Evolutionary conservation across 352 stramenopile species (phyloP), one percentile per base, ranked within the genome.

Genomic region (Peronospora farinosa): DNA sequence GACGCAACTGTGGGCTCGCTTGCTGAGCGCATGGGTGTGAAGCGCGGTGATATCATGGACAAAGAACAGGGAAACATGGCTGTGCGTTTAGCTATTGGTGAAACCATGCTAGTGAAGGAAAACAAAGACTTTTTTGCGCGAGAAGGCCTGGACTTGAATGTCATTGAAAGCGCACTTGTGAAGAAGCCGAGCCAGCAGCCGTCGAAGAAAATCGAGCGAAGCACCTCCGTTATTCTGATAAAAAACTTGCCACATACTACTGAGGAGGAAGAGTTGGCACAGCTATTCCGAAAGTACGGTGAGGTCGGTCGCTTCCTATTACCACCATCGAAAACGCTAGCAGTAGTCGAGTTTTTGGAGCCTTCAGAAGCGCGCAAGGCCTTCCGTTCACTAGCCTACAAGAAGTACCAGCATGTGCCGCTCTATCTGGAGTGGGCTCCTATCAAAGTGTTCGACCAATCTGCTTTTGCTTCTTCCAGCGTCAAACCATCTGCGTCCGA

Each of bases 381-480:
- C 17, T 99, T 99, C 68, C 89, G 90, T 12, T 92, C 85, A 48
- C 67, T 99, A 21, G 96, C 96, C n/a, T 99, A 99, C 77, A 96
- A 92, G 45, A 95, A 97, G 56, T 99, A 98, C 65, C 94, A 99
- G 67, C 84, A 97, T 54, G 93, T 98, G 30, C 97, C 96, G 40
- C 69, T 99, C 0, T 99, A 99, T 62, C 67, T 99, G 10, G 97
- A 99, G 67, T 99, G 96, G 95, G 96, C 96, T 23, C 95, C 96
- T 2, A 65, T 88, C 6, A 90, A 90, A 45, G 78, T 95, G 39
- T 87, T 95, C 44, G 85, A 65, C 15, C 51, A 60, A 1, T 41
- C 67, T 28, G 61, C 53, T 42, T 62, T 19, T 8, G 42, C 39
- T 32, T 36, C 56, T 51, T 60, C 47, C 3, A 46, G 15, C 51